Evolutionary conservation across 2,329 filamentous ascomycete species (phyloP).

Genomic region (Pyricularia sp.): DNA sequence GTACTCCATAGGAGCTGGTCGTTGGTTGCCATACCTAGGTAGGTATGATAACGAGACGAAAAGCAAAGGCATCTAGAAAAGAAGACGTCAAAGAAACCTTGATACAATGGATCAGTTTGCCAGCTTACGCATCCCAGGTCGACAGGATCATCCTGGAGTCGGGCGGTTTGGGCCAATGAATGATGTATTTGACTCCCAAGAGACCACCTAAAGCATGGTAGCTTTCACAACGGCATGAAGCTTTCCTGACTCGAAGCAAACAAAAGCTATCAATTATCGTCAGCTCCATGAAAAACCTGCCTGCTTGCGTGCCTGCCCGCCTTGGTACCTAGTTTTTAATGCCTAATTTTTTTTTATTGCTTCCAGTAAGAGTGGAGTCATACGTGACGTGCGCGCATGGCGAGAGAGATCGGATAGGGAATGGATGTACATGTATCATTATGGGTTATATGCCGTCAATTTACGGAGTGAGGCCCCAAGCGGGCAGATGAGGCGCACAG

Average conservation of each 20-base stretch:
- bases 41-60: not conserved
- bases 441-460: not conserved
- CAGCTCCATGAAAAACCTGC: not conserved
- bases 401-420: not conserved
- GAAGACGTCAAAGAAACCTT: not conserved
- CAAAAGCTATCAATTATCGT: not conserved
- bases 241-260: not conserved
- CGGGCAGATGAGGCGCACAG: constrained; percentile 1
- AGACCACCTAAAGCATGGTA: not conserved
- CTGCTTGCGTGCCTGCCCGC: not conserved
- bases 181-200: not conserved
- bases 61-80: not conserved
- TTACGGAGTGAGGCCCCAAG: not conserved
- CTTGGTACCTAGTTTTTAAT: not conserved
- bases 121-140: not conserved
- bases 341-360: not conserved
- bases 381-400: not conserved
- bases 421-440: not conserved
- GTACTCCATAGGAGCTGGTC: not conserved
- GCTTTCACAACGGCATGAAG: not conserved
- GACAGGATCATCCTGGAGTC: not conserved
- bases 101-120: not conserved
- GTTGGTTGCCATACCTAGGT: not conserved
- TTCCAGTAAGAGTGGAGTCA: not conserved
- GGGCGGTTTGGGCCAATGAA: not conserved